Conservation (phyloP, 176 grass and related monocot genomes). For the Zoysia pacifica region DNA sequence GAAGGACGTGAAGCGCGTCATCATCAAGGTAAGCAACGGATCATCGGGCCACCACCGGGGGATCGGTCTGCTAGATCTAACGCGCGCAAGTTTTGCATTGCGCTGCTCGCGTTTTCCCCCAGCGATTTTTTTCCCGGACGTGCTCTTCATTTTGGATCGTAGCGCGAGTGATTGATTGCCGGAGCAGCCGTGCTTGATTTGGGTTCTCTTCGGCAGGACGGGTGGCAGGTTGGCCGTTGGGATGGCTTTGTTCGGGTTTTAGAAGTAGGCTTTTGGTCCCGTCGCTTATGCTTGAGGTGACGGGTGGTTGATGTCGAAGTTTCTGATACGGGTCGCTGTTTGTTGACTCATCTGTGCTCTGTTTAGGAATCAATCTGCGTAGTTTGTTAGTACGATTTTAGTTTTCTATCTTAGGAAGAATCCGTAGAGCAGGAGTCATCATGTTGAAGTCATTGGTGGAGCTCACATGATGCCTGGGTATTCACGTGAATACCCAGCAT, state of each 20-base stretch:
- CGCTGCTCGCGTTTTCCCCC: background rate
- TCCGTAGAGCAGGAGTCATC: background rate
- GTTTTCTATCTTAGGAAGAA: background rate
- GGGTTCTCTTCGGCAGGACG: background rate
- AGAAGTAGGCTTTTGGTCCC: background rate
- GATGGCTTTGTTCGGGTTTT: slow-evolving; percentile 27
- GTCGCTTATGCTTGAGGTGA: background rate
- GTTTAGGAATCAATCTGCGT: background rate
- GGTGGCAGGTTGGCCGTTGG: background rate
- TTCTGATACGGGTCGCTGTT: background rate
- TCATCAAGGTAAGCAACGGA: slow-evolving; percentile 66
- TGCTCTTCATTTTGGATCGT: background rate
- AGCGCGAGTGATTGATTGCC: background rate
- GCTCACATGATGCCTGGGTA: no score
- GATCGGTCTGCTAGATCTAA: slow-evolving; percentile 28
- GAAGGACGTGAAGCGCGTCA: slow-evolving; percentile 75
- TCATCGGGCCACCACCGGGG: background rate
- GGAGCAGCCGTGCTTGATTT: background rate
- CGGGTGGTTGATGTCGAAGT: background rate
- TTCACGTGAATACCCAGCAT: no score
- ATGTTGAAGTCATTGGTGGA: no score
- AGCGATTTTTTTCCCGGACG: background rate
- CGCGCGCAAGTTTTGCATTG: slow-evolving; percentile 8
- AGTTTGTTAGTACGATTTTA: background rate
- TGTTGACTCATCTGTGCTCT: background rate